Conservation (phyloP, 495 filamentous ascomycete species). For the Aspergillus kassunensis region DNA sequence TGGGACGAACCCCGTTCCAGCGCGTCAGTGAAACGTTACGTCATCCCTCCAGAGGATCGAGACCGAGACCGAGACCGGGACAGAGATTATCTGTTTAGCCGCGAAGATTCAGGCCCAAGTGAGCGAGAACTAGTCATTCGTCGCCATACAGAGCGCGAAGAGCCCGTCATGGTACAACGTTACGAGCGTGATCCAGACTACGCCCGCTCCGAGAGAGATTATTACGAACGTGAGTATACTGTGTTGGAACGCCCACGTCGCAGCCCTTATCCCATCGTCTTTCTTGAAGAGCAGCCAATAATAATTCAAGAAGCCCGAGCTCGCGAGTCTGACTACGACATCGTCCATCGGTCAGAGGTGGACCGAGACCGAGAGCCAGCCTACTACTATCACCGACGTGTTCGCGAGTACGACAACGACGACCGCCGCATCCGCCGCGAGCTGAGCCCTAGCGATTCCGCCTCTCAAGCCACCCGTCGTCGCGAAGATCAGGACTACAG, state of each 20-base stretch:
- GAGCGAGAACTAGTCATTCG: slow-evolving; percentile 49
- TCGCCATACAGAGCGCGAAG: slow-evolving; percentile 42
- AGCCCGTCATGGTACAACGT: slow-evolving; percentile 33
- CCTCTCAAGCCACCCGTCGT: slow-evolving; percentile 47
- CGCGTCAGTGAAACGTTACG: slow-evolving; percentile 48
- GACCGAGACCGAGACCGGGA: slow-evolving; percentile 45
- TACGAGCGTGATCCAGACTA: slow-evolving; percentile 48
- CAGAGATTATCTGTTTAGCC: slow-evolving; percentile 35
- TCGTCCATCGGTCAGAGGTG: slow-evolving; percentile 61
- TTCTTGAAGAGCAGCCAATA: slow-evolving; percentile 68
- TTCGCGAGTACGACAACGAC: slow-evolving; percentile 51
- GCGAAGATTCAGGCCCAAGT: slow-evolving; percentile 31
- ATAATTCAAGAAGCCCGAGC: slow-evolving; percentile 72
- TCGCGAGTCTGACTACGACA: slow-evolving; percentile 64
- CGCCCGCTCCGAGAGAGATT: slow-evolving; percentile 51
- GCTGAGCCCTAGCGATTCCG: slow-evolving; percentile 55
- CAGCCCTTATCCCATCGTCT: slow-evolving; percentile 60
- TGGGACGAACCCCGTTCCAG: slow-evolving; percentile 40
- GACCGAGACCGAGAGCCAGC: slow-evolving; percentile 45
- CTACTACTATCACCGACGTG: slow-evolving; percentile 62
- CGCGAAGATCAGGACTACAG: slow-evolving; percentile 45
- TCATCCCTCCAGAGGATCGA: slow-evolving; percentile 44
- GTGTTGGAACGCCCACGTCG: slow-evolving; percentile 52
- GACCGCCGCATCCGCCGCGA: slow-evolving; percentile 50
- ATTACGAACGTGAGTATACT: slow-evolving; percentile 50